phyloP scores from a whole-genome alignment of 2,329 filamentous ascomycete genomes.

The Blumeria hordei region DNA sequence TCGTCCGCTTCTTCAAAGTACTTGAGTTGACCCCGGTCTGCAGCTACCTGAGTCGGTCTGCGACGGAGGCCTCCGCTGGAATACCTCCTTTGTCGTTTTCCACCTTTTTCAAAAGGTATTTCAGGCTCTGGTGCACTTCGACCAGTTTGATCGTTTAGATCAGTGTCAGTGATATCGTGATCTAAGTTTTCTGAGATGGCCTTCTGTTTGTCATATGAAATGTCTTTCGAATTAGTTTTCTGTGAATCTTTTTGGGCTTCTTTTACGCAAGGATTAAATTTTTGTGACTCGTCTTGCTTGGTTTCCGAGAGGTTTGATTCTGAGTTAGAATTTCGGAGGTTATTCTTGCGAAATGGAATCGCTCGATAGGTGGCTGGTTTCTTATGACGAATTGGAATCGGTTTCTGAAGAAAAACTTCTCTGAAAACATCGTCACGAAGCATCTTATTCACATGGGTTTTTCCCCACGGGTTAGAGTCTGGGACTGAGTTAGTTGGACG shows the following conservation, averaged over 20 bases:
- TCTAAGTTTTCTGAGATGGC: not conserved
- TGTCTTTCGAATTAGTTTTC: not conserved
- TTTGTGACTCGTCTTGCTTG: slow-evolving; percentile 14
- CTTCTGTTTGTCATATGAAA: not conserved
- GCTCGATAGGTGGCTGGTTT: slow-evolving; percentile 37
- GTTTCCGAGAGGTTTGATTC: slow-evolving; percentile 16
- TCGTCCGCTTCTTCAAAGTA: slow-evolving; percentile 82
- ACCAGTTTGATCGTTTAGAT: slow-evolving; percentile 23
- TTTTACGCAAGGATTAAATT: slow-evolving; percentile 7
- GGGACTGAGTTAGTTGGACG: slow-evolving; percentile 5
- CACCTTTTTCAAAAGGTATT: slow-evolving; percentile 12
- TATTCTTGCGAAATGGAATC: slow-evolving; percentile 26
- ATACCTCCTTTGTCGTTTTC: slow-evolving; percentile 42
- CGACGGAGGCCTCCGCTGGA: slow-evolving; percentile 64
- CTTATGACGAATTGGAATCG: slow-evolving; percentile 54
- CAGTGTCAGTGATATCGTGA: slow-evolving; percentile 13
- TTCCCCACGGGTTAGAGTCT: slow-evolving; percentile 37
- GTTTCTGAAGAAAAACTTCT: slow-evolving; percentile 69
- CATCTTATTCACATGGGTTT: slow-evolving; percentile 71
- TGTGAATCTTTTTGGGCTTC: not conserved
- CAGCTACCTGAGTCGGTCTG: slow-evolving; percentile 47
- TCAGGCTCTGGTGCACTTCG: slow-evolving; percentile 41
- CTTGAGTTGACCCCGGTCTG: slow-evolving; percentile 53
- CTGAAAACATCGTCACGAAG: slow-evolving; percentile 79
- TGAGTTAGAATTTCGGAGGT: slow-evolving; percentile 12